These are phyloP conservation scores for Lasiosphaeria hispida DNA, from an alignment of 495 filamentous ascomycete genomes.

Conservation along the genomic window DNA sequence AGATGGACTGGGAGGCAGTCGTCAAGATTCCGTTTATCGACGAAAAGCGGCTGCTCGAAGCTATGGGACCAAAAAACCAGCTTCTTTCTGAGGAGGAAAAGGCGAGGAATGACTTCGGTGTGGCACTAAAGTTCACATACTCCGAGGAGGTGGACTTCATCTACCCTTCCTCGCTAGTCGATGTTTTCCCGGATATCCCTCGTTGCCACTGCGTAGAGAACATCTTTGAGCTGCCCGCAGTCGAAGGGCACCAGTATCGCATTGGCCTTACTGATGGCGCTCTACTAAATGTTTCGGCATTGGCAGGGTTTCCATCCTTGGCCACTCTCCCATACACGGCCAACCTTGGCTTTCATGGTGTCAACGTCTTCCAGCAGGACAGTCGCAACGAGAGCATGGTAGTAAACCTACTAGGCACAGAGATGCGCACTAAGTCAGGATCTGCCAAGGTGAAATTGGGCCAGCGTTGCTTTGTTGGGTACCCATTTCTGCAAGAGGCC, in stretches of 20 bases:
- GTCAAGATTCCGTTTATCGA: conserved; percentile 99
- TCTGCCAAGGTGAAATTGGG: conserved; percentile 77
- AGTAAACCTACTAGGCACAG: conserved; percentile 74
- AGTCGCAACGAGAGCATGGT: conserved; percentile 97
- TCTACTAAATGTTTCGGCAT: conserved; percentile 71
- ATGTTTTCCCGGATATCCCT: conserved; percentile 85
- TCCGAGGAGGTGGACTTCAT: conserved; percentile 68
- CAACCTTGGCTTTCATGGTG: conserved; percentile 80
- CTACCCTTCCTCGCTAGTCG: conserved; percentile 82
- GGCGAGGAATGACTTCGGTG: conserved; percentile 83
- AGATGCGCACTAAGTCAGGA: conserved; percentile 64
- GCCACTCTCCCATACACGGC: conserved; percentile 79
- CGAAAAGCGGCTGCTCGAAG: conserved; percentile 74
- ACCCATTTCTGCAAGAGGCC: conserved; percentile 93
- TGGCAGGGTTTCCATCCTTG: conserved; percentile 91
- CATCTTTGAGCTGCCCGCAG: conserved; percentile 87
- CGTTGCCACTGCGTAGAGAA: conserved; percentile 92
- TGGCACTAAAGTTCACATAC: conserved; percentile 89
- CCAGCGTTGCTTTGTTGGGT: conserved; percentile 85
- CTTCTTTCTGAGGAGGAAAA: conserved; percentile 73
- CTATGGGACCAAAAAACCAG: conserved; percentile 80
- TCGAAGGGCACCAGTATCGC: conserved; percentile 85
- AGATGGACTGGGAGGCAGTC: conserved; percentile 99
- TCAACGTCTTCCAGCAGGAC: conserved; percentile 96
- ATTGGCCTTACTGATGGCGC: conserved; percentile 86